Conservation (phyloP, 2,329 filamentous ascomycete species). For the Colletotrichum sp. region DNA sequence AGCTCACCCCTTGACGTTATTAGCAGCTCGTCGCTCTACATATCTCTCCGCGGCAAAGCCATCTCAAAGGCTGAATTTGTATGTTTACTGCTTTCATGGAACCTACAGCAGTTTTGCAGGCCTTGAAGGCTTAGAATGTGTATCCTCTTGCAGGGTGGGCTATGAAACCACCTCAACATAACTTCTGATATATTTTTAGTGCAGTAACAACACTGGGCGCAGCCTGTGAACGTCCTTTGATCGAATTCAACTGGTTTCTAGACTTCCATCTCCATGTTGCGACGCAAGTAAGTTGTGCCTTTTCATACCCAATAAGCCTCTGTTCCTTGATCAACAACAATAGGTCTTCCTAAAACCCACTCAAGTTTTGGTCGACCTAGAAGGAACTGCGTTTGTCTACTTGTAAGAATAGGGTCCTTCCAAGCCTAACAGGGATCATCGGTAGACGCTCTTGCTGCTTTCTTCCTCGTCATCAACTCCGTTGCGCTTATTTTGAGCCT, state of each 20-base stretch:
- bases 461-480: not conserved
- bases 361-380: not conserved
- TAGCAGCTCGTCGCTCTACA: not conserved
- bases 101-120: not conserved
- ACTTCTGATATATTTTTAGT: not conserved
- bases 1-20: too few species aligned
- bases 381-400: not conserved
- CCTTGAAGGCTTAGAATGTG: not conserved
- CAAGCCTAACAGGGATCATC: not conserved
- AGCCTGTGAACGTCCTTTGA: not conserved
- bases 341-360: not conserved
- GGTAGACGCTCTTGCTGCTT: not conserved
- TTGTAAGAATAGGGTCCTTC: not conserved
- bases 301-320: not conserved
- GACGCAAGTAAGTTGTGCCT: not conserved
- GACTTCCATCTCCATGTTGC: not conserved
- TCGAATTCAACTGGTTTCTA: not conserved
- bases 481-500: not conserved
- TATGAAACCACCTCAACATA: too few species aligned
- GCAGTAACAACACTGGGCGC: not conserved
- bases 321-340: not conserved
- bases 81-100: not conserved
- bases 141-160: too few species aligned
- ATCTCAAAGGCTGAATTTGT: not conserved
- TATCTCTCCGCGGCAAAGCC: not conserved